Conservation (phyloP, 1,284 basidiomycete genomes). For the Meripilus lineatus region DNA sequence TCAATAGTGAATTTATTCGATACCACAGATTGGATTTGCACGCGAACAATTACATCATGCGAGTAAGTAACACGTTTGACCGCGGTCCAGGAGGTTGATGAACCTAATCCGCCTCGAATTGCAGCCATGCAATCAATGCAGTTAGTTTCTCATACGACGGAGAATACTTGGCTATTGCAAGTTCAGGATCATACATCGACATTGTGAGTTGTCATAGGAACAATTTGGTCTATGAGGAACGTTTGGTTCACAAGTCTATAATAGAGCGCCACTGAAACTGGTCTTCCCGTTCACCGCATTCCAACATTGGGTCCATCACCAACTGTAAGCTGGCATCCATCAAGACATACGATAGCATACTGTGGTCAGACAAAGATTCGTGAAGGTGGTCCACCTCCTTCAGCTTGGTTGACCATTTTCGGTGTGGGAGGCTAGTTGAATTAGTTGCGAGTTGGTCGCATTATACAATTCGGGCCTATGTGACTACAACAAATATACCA, state of each 20-base stretch:
- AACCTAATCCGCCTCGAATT: conserved; percentile 1
- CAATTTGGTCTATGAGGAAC: neutral
- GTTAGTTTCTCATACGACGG: conserved; percentile 79
- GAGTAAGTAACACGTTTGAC: conserved; percentile 47
- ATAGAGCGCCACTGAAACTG: conserved; percentile 73
- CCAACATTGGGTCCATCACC: conserved; percentile 58
- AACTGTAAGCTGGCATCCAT: conserved; percentile 76
- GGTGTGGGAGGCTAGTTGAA: conserved; percentile 45
- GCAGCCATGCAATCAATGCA: conserved; percentile 63
- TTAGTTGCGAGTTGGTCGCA: too few relatives aligned
- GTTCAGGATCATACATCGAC: conserved; percentile 66
- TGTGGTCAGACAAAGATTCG: conserved; percentile 65
- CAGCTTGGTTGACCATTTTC: conserved; percentile 64
- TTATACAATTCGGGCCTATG: too few relatives aligned
- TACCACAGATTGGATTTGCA: conserved; percentile 70
- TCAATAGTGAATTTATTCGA: conserved; percentile 80
- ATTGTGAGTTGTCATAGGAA: conserved; percentile 43
- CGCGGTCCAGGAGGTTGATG: neutral
- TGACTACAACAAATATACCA: too few relatives aligned
- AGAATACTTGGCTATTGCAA: conserved; percentile 74
- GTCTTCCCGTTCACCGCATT: conserved; percentile 62
- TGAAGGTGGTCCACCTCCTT: conserved; percentile 57
- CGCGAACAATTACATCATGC: conserved; percentile 68
- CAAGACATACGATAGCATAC: conserved; percentile 70
- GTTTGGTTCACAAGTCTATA: neutral